Evolutionary conservation across 345 rosid species (phyloP).

Genomic region (Salix brachista): DNA sequence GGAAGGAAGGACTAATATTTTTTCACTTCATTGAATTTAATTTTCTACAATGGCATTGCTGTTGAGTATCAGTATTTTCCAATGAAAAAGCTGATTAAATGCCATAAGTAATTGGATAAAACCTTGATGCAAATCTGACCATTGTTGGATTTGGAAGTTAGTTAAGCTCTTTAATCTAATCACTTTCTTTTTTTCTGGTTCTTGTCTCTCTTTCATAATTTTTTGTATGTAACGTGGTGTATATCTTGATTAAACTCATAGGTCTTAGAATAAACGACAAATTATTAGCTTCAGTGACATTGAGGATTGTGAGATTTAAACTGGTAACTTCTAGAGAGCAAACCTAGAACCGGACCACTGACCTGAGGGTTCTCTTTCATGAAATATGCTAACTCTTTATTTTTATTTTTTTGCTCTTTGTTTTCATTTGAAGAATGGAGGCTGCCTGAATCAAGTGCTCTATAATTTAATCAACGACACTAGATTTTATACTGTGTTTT

Average conservation of each 20-base stretch:
- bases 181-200: background rate
- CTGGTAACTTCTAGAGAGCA: too few species aligned
- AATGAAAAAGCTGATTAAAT: background rate
- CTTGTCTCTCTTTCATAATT: background rate
- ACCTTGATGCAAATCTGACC: background rate
- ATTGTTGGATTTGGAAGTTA: background rate
- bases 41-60: background rate
- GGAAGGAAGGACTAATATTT: background rate
- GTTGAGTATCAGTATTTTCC: background rate
- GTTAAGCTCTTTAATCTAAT: background rate
- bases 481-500: background rate
- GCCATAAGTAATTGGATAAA: background rate
- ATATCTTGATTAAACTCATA: too few species aligned
- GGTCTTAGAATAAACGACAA: too few species aligned
- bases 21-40: background rate
- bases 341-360: too few species aligned
- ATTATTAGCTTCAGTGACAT: too few species aligned
- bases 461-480: background rate
- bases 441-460: background rate
- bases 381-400: background rate
- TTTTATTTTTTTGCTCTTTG: background rate
- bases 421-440: slow-evolving; percentile 7
- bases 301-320: accelerated
- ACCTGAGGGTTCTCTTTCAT: background rate
- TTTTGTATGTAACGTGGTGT: too few species aligned